Percentiles rank a stretch among this genome's conserved stretches.
Evolutionary conservation across 257 asterid genomes (phyloP).

Genomic region (Plantago ovata): DNA sequence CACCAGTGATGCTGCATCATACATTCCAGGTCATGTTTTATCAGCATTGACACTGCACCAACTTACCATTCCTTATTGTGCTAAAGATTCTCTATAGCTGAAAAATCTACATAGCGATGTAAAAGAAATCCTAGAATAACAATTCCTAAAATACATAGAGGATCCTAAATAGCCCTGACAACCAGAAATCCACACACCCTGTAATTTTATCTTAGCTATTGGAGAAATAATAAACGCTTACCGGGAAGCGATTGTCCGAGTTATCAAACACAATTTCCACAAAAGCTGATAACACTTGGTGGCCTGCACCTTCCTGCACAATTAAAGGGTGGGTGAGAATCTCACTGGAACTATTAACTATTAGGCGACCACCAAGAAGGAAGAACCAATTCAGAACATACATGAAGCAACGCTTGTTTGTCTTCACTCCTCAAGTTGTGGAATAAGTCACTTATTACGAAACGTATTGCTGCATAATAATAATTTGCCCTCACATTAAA

Average conservation of each 20-base stretch:
- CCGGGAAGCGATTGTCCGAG: conserved; percentile 95
- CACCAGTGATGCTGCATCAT: conserved; percentile 3
- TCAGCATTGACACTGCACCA: background rate
- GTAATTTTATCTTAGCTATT: background rate
- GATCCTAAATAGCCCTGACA: too few species aligned
- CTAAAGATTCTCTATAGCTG: conserved; percentile 1
- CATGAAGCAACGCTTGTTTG: conserved; percentile 87
- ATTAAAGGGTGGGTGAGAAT: conserved; percentile 3
- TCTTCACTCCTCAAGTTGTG: conserved; percentile 94
- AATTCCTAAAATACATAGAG: conserved; percentile 3
- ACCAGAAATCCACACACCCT: too few species aligned
- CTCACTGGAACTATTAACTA: background rate
- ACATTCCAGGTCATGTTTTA: conserved; percentile 1
- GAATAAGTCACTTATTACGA: conserved; percentile 87
- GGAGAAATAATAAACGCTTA: conserved; percentile 22
- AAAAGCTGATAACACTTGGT: conserved; percentile 87
- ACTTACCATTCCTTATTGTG: background rate
- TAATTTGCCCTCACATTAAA: conserved; percentile 12
- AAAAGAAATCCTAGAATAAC: background rate
- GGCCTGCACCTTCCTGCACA: conserved; percentile 95
- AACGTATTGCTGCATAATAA: conserved; percentile 71
- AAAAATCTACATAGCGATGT: background rate
- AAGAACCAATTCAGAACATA: conserved; percentile 36
- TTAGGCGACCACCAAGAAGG: background rate
- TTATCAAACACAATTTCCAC: conserved; percentile 97